phyloP scores from a whole-genome alignment of 2,329 filamentous ascomycete genomes.

The Westerdykella aurantiaca region DNA sequence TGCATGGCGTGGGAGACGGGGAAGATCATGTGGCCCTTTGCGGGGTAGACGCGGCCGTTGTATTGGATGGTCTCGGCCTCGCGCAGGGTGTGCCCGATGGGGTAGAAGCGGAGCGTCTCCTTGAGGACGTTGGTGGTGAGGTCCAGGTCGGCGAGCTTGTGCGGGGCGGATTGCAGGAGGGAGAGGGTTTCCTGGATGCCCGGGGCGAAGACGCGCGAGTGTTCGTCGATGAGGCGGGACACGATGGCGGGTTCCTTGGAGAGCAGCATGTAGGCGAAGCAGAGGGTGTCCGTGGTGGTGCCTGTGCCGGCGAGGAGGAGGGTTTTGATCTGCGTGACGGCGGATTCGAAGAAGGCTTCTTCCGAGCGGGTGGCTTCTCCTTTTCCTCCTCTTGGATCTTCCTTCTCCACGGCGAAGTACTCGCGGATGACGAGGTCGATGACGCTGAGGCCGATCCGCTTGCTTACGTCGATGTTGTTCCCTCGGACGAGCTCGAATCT shows the following conservation, averaged over 20 bases:
- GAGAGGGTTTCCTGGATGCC: conserved; percentile 35
- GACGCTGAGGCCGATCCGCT: conserved; percentile 33
- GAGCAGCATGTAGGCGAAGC: conserved; percentile 27
- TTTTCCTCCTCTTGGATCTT: background rate
- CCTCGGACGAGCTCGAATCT: conserved; percentile 30
- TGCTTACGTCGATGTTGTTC: conserved; percentile 31
- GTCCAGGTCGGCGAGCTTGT: conserved; percentile 46
- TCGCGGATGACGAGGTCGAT: conserved; percentile 32
- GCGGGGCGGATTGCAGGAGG: conserved; percentile 40
- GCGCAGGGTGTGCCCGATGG: conserved; percentile 45
- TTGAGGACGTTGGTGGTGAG: conserved; percentile 51
- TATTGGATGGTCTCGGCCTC: conserved; percentile 31
- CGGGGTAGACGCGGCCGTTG: conserved; percentile 41
- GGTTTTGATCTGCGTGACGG: conserved; percentile 35
- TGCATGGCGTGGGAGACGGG: conserved; percentile 38
- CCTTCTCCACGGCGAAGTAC: conserved; percentile 8
- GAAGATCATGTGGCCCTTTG: conserved; percentile 42
- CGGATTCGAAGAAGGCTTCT: conserved; percentile 33
- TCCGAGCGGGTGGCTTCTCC: conserved; percentile 8
- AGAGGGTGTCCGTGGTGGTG: conserved; percentile 36
- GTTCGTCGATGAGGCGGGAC: conserved; percentile 41
- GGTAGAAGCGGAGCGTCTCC: conserved; percentile 50
- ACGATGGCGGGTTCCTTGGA: conserved; percentile 24
- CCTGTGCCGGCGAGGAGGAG: conserved; percentile 43
- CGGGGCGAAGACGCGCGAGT: conserved; percentile 47